Base-by-base conservation (phyloP, 257 asterid genomes). In the Primulina eburnea region DNA sequence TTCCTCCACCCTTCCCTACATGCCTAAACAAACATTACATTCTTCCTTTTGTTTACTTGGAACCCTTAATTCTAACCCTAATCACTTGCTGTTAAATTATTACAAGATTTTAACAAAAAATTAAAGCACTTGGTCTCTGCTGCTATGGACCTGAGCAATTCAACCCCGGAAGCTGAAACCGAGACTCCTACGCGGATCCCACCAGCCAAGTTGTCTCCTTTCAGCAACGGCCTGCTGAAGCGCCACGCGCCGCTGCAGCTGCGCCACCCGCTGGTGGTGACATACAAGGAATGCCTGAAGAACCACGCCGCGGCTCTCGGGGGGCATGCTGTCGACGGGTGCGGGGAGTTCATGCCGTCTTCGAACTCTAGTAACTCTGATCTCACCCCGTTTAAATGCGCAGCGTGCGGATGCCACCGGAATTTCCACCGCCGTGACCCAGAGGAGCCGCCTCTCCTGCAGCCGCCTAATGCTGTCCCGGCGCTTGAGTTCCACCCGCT, bases 391-490 rank as follows among this genome's bases (percentile, higher is more conserved):
- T 76, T 81, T 0, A 73, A 65, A 20, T 83, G 91, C 80, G 88
- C 82, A 26, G 88, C 87, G 1, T 86, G 88, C 56, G 87, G 85
- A 2, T 86, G 91, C 71, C 91, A 86, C 78, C 87, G 91, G 37
- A 86, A 83, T 29, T 86, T 83, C 78, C 91, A 86, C 83, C 91
- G 87, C 81, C 86, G 87, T 0, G 87, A 83, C 16, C 80, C 81
- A n/a, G 87, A 82, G 1, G 84, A 75, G 5, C 71, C 75, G 65
- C 82, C 55, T 16, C 58, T 14, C n/a, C 53, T 43, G 53, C 53
- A 11, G n/a, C 53, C 62, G 10, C 67, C 35, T n/a, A 28, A 18
- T 20, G 18, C 74, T 24, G 26, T 28, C 21, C 63, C 72, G 2
- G 69, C 73, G 6, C 57, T 74, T 3, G 78, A 67, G 1, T 67